phyloP scores from a whole-genome alignment of 1,139 yeast species.

The Debaryomyces sp. region DNA sequence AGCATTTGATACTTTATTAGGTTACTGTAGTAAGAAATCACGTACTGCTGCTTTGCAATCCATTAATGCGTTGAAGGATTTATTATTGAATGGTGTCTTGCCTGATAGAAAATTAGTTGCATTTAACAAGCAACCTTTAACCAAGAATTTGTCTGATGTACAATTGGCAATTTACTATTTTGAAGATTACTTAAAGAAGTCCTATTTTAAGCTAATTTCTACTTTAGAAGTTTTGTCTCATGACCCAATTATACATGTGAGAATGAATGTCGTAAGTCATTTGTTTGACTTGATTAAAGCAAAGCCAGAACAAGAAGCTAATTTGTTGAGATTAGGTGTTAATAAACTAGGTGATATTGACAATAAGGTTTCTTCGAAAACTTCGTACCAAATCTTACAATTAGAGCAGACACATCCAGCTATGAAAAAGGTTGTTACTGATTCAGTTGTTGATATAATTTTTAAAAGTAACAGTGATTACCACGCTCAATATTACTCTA shows the following conservation, averaged over 20 bases:
- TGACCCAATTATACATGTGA: conserved; percentile 90
- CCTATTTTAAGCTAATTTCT: conserved; percentile 69
- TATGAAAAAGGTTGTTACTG: conserved; percentile 82
- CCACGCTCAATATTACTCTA: conserved; percentile 85
- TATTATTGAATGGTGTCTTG: conserved; percentile 74
- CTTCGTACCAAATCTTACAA: conserved; percentile 79
- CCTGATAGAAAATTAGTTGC: conserved; percentile 82
- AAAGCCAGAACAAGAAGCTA: conserved; percentile 97
- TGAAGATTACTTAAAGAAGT: conserved; percentile 83
- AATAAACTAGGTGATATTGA: conserved; percentile 94
- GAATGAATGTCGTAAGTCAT: conserved; percentile 75
- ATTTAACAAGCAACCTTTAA: conserved; percentile 77
- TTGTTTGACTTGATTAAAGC: conserved; percentile 77
- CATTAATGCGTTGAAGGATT: conserved; percentile 86
- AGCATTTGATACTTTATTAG: conserved; percentile 76
- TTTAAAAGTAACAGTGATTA: conserved; percentile 79
- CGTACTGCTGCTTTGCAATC: conserved; percentile 94
- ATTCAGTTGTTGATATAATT: conserved; percentile 77
- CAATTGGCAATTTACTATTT: conserved; percentile 78
- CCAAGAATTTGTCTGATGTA: conserved; percentile 45
- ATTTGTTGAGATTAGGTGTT: conserved; percentile 82
- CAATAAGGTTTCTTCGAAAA: conserved; percentile 85
- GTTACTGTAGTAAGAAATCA: conserved; percentile 86
- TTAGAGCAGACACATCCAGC: conserved; percentile 94
- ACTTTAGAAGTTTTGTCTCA: conserved; percentile 77